Conservation (phyloP, 441 rosid species). For the Adansonia madagascariensis region DNA sequence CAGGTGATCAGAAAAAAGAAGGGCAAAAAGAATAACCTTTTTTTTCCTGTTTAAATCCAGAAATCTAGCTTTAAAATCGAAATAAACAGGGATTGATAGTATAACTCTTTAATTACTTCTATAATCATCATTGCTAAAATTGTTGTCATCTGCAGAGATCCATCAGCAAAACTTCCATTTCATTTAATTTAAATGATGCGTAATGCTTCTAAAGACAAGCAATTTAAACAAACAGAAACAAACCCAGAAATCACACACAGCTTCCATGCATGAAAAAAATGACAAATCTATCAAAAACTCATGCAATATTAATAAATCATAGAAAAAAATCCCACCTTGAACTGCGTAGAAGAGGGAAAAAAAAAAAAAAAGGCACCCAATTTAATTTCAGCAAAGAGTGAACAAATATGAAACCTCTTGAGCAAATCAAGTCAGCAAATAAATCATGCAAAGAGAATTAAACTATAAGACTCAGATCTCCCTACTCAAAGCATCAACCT, state of each 20-base stretch:
- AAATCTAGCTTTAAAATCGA: not conserved
- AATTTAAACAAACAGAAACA: not conserved
- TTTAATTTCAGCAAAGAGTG: not conserved
- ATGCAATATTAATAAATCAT: not conserved
- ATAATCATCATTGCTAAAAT: too few relatives aligned
- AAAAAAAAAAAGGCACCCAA: not conserved
- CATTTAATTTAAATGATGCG: not conserved
- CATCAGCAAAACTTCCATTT: not conserved
- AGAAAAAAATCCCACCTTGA: not conserved
- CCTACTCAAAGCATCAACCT: not conserved
- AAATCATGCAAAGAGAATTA: constrained; percentile 18
- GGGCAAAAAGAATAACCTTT: not conserved
- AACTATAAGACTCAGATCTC: constrained; percentile 9
- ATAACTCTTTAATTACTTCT: not conserved
- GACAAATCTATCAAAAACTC: not conserved
- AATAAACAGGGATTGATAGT: not conserved
- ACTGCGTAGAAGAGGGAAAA: not conserved
- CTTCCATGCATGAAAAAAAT: not conserved
- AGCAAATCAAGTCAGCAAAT: constrained; percentile 19
- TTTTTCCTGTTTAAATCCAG: not conserved
- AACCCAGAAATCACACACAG: constrained; percentile 2
- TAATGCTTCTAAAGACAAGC: not conserved
- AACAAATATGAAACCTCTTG: too few relatives aligned
- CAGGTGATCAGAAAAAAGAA: too few relatives aligned
- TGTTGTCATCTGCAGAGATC: constrained; percentile 11